These are phyloP conservation scores for Xylaria venustula DNA, from an alignment of 495 filamentous ascomycete species.

Conservation along the genomic window DNA sequence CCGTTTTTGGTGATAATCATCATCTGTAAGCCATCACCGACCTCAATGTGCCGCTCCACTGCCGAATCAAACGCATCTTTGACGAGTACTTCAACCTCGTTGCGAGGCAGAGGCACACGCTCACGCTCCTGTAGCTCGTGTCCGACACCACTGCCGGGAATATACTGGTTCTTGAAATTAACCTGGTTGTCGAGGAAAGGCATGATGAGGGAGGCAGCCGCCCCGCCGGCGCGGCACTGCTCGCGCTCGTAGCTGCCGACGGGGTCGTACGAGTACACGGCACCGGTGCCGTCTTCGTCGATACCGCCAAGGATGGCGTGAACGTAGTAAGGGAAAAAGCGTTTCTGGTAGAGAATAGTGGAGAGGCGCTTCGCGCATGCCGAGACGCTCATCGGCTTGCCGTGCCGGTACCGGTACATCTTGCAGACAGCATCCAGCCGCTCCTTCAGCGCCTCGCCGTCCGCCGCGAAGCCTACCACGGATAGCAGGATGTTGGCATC, in stretches of 20 bases:
- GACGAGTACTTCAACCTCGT: conserved; percentile 80
- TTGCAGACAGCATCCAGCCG: conserved; percentile 87
- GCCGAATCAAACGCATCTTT: conserved; percentile 97
- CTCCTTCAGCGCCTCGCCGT: conserved; percentile 87
- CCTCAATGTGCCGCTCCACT: conserved; percentile 97
- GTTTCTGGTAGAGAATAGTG: conserved; percentile 92
- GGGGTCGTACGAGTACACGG: conserved; percentile 95
- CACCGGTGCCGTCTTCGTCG: conserved; percentile 92
- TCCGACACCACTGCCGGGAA: conserved; percentile 81
- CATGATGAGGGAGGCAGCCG: conserved; percentile 97
- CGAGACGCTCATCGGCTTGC: conserved; percentile 86
- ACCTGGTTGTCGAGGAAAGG: conserved; percentile 99
- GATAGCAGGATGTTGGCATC: conserved; percentile 84
- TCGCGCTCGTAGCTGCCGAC: conserved; percentile 96
- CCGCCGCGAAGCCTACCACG: conserved; percentile 93
- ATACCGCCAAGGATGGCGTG: conserved; percentile 88
- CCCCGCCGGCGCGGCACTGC: conserved; percentile 90
- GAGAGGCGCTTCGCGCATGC: conserved; percentile 90
- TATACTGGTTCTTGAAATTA: conserved; percentile 98
- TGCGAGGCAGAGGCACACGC: conserved; percentile 61
- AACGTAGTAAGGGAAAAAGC: conserved; percentile 98
- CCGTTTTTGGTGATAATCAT: conserved; percentile 85
- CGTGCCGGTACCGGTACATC: conserved; percentile 95
- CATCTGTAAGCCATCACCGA: conserved; percentile 95
- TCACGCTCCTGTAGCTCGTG: conserved; percentile 72